Evolutionary conservation across 768 basidiomycete species (phyloP).

Genomic region (Mrakia gelida): DNA sequence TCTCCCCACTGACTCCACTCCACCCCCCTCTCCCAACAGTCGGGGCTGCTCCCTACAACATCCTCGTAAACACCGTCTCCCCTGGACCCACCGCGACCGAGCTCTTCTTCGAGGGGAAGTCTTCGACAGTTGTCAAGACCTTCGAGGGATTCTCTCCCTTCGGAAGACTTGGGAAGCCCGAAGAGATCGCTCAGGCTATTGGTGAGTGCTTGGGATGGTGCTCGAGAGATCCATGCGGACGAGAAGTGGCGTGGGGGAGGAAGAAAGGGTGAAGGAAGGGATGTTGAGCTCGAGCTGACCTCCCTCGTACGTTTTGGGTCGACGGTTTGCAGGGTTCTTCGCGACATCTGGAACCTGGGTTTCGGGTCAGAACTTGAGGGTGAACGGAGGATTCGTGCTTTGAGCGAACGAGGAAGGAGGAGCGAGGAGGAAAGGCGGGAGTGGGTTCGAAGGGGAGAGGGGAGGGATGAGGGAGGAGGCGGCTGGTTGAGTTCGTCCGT

Average conservation of each 20-base stretch:
- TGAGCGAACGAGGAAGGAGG: neutral
- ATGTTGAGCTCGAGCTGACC: neutral
- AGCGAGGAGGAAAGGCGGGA: neutral
- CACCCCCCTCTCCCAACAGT: neutral
- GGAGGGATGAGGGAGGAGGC: neutral
- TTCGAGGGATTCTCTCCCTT: neutral
- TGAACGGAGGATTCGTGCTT: conserved; percentile 14
- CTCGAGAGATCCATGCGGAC: neutral
- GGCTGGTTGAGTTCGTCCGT: neutral
- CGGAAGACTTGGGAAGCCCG: neutral
- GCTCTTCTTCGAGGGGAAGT: conserved; percentile 21
- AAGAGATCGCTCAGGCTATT: conserved; percentile 16
- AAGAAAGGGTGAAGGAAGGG: neutral
- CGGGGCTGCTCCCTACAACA: neutral
- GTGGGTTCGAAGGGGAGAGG: neutral
- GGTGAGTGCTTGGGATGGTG: neutral
- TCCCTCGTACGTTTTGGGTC: no score
- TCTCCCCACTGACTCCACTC: neutral
- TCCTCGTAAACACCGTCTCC: conserved; percentile 23
- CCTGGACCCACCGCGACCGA: conserved; percentile 24
- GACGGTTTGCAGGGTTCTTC: neutral
- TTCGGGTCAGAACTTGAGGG: conserved; percentile 11
- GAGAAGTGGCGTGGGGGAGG: no score
- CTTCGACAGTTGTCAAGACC: neutral
- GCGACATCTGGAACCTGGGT: conserved; percentile 1